A percentile compares a stretch with the other conserved stretches of the same genome.
Evolutionary conservation across 352 stramenopile genomes (phyloP).

Genomic region (Globisporangium takayamanum): DNA sequence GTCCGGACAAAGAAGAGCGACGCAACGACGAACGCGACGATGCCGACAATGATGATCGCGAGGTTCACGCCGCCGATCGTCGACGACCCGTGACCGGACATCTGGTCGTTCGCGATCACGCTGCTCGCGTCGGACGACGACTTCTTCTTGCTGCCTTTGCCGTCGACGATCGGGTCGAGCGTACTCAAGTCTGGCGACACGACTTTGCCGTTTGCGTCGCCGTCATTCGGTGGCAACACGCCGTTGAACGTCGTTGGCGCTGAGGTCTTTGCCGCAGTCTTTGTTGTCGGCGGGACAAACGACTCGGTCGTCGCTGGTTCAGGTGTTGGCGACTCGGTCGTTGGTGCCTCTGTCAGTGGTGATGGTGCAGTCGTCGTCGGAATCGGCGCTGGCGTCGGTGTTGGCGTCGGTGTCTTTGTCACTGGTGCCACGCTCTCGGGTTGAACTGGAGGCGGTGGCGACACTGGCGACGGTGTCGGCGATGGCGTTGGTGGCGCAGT

Average conservation of each 20-base stretch:
- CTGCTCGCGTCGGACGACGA: constrained; percentile 8
- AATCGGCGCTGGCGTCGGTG: constrained; percentile 7
- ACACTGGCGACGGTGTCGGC: constrained; percentile 7
- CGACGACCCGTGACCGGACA: constrained; percentile 14
- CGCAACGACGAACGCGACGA: constrained; percentile 35
- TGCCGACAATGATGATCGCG: constrained; percentile 34
- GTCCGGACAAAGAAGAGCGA: constrained; percentile 57
- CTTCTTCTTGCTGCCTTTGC: constrained; percentile 9
- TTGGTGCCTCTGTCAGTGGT: constrained; percentile 3
- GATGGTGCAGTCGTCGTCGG: neutral
- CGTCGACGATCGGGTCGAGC: constrained; percentile 29
- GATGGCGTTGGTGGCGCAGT: constrained; percentile 7
- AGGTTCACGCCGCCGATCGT: constrained; percentile 32
- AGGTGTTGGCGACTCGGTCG: constrained; percentile 12
- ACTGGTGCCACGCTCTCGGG: no score
- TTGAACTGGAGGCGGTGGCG: constrained; percentile 1
- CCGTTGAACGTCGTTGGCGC: neutral
- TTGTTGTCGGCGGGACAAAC: neutral
- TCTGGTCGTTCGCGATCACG: constrained; percentile 14
- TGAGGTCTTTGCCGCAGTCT: no score
- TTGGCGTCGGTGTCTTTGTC: constrained; percentile 2
- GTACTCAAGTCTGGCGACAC: constrained; percentile 16
- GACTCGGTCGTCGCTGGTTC: constrained; percentile 5
- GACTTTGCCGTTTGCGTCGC: constrained; percentile 11
- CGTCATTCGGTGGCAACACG: constrained; percentile 2